Conservation (phyloP, 306 rosid genomes). For the Dryas alaskensis region DNA sequence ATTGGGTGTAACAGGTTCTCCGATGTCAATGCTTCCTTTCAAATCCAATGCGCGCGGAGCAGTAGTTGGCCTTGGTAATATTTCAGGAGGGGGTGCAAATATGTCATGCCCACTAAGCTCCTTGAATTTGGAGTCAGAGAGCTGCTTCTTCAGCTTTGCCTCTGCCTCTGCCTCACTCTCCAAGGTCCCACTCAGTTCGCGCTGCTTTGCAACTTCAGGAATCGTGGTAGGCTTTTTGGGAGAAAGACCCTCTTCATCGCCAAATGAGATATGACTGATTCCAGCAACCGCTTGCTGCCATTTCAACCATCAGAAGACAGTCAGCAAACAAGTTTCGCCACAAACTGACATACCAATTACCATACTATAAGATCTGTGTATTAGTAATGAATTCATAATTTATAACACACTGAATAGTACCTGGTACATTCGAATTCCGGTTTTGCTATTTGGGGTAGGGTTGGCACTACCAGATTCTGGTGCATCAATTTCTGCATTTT, state of each 20-base stretch:
- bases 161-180: conserved; percentile 79
- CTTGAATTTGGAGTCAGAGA: conserved; percentile 88
- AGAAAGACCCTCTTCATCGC: conserved; percentile 71
- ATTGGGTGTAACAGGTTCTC: conserved; percentile 47
- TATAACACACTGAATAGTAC: conserved; percentile 36
- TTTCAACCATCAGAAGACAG: conserved; percentile 23
- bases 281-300: conserved; percentile 83
- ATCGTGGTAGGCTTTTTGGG: conserved; percentile 70
- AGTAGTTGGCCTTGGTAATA: conserved; percentile 69
- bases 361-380: not conserved
- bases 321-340: conserved; percentile 10
- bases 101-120: conserved; percentile 94
- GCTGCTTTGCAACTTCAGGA: conserved; percentile 97
- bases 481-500: conserved; percentile 55
- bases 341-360: not conserved
- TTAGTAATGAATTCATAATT: not conserved
- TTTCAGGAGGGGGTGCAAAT: conserved; percentile 97
- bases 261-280: conserved; percentile 92
- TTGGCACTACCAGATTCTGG: conserved; percentile 59
- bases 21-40: conserved; percentile 82
- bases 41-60: conserved; percentile 66
- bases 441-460: conserved; percentile 48
- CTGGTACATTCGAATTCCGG: conserved; percentile 92
- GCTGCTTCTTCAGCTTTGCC: conserved; percentile 68
- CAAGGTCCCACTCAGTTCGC: conserved; percentile 90